These are phyloP conservation scores for Zanthoxylum bungeanum DNA, from an alignment of 345 rosid species.

Conservation along the genomic window DNA sequence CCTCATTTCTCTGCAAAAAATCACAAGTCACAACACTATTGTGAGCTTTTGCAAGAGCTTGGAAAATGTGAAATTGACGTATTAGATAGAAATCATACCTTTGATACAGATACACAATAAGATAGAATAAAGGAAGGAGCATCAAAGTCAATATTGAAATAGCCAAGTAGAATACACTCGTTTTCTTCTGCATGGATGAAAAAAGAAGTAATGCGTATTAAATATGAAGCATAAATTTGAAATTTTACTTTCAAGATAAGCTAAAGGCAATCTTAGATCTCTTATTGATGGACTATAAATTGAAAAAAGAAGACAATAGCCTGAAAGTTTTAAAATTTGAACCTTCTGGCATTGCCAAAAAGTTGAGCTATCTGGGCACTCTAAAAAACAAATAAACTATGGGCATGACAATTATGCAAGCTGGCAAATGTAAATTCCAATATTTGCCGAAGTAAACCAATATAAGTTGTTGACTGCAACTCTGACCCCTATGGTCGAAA, in stretches of 20 bases:
- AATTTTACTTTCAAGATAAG: background rate
- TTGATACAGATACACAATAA: conserved; percentile 68
- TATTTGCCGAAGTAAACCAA: background rate
- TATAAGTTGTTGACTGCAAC: background rate
- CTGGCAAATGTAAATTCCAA: background rate
- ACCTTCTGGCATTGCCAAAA: background rate
- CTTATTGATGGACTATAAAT: background rate
- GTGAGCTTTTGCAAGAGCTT: conserved; percentile 14
- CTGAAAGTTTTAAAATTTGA: background rate
- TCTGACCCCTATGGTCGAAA: background rate
- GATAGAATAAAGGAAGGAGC: conserved; percentile 86
- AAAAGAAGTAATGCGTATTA: background rate
- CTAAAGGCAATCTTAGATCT: background rate
- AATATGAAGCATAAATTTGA: background rate
- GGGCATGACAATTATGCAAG: conserved; percentile 7
- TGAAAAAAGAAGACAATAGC: background rate
- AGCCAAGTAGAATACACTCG: conserved; percentile 69
- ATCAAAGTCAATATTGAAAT: conserved; percentile 74
- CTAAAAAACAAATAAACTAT: conserved; percentile 4
- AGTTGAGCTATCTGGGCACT: background rate
- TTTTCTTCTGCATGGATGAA: conserved; percentile 55
- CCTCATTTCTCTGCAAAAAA: conserved; percentile 60
- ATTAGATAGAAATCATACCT: conserved; percentile 48
- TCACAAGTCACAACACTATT: conserved; percentile 9
- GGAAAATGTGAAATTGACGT: background rate